These are phyloP conservation scores for Penicillium sp. DNA, from an alignment of 2,329 filamentous ascomycete species.

Conservation along the genomic window DNA sequence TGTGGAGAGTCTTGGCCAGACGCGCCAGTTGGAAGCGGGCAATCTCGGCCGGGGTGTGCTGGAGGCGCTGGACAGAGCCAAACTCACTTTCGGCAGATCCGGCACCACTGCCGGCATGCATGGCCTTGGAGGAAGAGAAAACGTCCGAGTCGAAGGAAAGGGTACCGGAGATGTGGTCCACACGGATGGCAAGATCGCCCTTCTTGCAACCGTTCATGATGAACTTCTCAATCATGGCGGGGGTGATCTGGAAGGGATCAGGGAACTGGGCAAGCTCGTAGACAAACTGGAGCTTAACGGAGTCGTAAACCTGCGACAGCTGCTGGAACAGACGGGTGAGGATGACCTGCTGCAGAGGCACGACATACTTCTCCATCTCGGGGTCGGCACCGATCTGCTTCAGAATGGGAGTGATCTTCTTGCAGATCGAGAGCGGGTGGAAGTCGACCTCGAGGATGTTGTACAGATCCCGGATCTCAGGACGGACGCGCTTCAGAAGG, in stretches of 20 bases:
- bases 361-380: slow-evolving; percentile 96
- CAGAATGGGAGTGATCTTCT: slow-evolving; percentile 97
- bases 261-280: slow-evolving; percentile 93
- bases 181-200: slow-evolving; percentile 91
- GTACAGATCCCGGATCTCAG: slow-evolving; percentile 95
- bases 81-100: slow-evolving; percentile 85
- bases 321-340: slow-evolving; percentile 98
- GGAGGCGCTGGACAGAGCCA: slow-evolving; percentile 85
- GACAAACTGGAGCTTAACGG: slow-evolving; percentile 90
- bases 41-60: slow-evolving; percentile 97
- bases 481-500: slow-evolving; percentile 83
- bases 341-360: slow-evolving; percentile 96
- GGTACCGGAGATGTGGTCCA: slow-evolving; percentile 92
- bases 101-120: slow-evolving; percentile 76
- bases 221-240: slow-evolving; percentile 96
- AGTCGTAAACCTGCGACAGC: slow-evolving; percentile 97
- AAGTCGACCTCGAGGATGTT: slow-evolving; percentile 99
- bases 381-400: slow-evolving; percentile 87
- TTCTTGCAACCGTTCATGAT: slow-evolving; percentile 99
- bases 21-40: slow-evolving; percentile 91
- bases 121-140: slow-evolving; percentile 93
- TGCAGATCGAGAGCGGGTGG: slow-evolving; percentile 96
- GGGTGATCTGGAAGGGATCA: slow-evolving; percentile 88
- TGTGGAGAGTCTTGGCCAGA: slow-evolving; percentile 83
- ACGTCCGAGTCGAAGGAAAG: slow-evolving; percentile 98